Percentiles rank a stretch among this genome's conserved stretches.
phyloP scores from a whole-genome alignment of 2,329 filamentous ascomycete species.

The Penicillium sp. region DNA sequence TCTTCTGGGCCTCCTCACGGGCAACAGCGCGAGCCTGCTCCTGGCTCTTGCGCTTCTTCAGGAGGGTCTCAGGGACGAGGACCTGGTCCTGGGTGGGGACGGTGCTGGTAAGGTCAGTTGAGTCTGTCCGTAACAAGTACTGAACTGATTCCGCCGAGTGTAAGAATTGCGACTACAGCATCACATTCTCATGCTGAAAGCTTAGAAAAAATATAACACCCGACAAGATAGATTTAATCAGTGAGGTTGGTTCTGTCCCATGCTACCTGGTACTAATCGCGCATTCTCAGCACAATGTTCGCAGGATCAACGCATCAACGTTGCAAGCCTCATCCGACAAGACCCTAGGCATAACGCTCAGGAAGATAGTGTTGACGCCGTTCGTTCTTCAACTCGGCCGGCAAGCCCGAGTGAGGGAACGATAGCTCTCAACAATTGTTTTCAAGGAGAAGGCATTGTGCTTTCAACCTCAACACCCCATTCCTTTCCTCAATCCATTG shows the following conservation, averaged over 20 bases:
- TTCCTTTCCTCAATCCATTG: slow-evolving; percentile 61
- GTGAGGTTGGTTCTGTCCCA: slow-evolving; percentile 60
- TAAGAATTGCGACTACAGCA: slow-evolving; percentile 89
- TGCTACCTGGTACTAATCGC: slow-evolving; percentile 30
- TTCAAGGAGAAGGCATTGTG: slow-evolving; percentile 71
- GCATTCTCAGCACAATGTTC: slow-evolving; percentile 36
- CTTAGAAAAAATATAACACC: slow-evolving; percentile 65
- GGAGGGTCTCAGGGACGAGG: slow-evolving; percentile 97
- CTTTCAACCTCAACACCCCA: slow-evolving; percentile 83
- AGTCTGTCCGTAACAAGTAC: slow-evolving; percentile 74
- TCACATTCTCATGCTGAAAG: slow-evolving; percentile 84
- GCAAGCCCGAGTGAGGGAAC: slow-evolving; percentile 23
- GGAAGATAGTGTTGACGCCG: slow-evolving; percentile 57
- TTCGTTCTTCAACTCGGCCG: slow-evolving; percentile 33
- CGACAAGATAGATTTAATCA: slow-evolving; percentile 79
- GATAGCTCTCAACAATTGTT: slow-evolving; percentile 67
- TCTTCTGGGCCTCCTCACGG: slow-evolving; percentile 78
- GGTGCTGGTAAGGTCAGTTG: slow-evolving; percentile 77
- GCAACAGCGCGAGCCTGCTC: slow-evolving; percentile 97
- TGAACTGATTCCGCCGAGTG: slow-evolving; percentile 73
- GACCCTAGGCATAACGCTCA: slow-evolving; percentile 62
- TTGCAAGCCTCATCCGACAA: slow-evolving; percentile 74
- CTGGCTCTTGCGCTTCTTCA: slow-evolving; percentile 99
- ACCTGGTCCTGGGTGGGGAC: slow-evolving; percentile 95
- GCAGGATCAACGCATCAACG: slow-evolving; percentile 28